A percentile compares a stretch with the other conserved stretches of the same genome.
Conservation (phyloP, 805 yeast species). For the Wickerhamiella brachini region DNA sequence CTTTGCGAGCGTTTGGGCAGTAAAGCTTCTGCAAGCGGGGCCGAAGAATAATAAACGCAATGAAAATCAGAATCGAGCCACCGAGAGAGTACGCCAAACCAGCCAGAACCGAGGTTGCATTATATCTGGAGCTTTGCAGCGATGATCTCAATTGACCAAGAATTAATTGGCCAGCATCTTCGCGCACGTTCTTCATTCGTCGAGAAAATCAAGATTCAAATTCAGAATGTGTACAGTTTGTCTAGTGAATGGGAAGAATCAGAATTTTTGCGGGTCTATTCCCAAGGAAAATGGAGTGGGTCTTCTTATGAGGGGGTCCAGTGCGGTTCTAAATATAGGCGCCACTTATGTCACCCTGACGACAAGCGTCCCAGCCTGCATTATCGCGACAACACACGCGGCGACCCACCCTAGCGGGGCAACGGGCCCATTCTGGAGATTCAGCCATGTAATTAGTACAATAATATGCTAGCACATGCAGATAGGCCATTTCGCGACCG, state of each 20-base stretch:
- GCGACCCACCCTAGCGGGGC: not conserved
- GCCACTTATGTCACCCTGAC: not conserved
- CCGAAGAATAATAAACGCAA: slow-evolving; percentile 21
- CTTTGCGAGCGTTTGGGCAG: slow-evolving; percentile 19
- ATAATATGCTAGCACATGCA: no score
- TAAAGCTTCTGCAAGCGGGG: slow-evolving; percentile 22
- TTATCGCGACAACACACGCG: not conserved
- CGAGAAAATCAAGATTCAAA: not conserved
- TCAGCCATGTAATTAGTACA: no score
- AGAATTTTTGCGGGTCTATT: not conserved
- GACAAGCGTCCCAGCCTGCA: not conserved
- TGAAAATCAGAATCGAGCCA: slow-evolving; percentile 19
- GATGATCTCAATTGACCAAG: slow-evolving; percentile 17
- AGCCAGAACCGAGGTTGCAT: slow-evolving; percentile 25
- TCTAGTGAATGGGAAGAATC: not conserved
- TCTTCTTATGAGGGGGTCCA: not conserved
- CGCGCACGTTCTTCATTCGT: not conserved
- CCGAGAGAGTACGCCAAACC: slow-evolving; percentile 25
- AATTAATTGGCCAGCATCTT: slow-evolving; percentile 6
- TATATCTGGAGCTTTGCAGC: slow-evolving; percentile 17
- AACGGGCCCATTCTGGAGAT: no score
- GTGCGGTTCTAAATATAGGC: not conserved
- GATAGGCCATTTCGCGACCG: no score
- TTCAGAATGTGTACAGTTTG: not conserved
- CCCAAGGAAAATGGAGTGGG: not conserved